These are phyloP conservation scores for Nothophytophthora sp. DNA, from an alignment of 352 stramenopile genomes.

Conservation along the genomic window DNA sequence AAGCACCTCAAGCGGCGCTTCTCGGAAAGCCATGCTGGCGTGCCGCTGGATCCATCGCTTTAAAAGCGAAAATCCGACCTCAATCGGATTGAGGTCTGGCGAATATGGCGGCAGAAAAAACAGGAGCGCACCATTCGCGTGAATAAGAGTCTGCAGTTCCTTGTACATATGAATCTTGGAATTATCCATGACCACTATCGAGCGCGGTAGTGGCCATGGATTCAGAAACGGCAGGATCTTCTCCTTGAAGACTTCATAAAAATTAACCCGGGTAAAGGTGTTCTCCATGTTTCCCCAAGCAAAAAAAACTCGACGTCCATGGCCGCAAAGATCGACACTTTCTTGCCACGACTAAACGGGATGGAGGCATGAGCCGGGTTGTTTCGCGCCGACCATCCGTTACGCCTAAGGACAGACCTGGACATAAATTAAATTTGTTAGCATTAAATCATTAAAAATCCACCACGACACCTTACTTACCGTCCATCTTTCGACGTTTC, in stretches of 20 bases:
- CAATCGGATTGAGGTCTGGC: background rate
- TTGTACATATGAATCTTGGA: slow-evolving; percentile 90
- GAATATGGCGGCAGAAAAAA: slow-evolving; percentile 2
- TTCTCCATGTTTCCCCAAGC: slow-evolving; percentile 4
- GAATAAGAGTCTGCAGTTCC: slow-evolving; percentile 92
- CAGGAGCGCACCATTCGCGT: slow-evolving; percentile 90
- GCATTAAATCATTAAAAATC: background rate
- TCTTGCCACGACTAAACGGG: slow-evolving; percentile 8
- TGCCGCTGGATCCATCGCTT: slow-evolving; percentile 2
- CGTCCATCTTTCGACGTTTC: slow-evolving; percentile 20
- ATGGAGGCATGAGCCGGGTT: background rate
- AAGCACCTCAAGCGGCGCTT: background rate
- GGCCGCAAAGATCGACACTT: slow-evolving; percentile 17
- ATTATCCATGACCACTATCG: slow-evolving; percentile 67
- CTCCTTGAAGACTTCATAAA: slow-evolving; percentile 80
- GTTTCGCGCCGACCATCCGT: slow-evolving; percentile 11
- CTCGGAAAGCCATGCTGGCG: slow-evolving; percentile 2
- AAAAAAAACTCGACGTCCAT: slow-evolving; percentile 16
- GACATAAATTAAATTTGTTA: background rate
- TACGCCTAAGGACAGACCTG: slow-evolving; percentile 5
- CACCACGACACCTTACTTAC: no score
- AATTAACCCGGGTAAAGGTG: slow-evolving; percentile 70
- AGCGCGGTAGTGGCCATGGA: slow-evolving; percentile 74
- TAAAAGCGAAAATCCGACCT: slow-evolving; percentile 1
- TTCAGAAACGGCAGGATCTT: slow-evolving; percentile 86